Evolutionary conservation across 1,284 basidiomycete species (phyloP), one percentile per base, ranked within the genome.

Genomic region (Pseudozyma sp.): DNA sequence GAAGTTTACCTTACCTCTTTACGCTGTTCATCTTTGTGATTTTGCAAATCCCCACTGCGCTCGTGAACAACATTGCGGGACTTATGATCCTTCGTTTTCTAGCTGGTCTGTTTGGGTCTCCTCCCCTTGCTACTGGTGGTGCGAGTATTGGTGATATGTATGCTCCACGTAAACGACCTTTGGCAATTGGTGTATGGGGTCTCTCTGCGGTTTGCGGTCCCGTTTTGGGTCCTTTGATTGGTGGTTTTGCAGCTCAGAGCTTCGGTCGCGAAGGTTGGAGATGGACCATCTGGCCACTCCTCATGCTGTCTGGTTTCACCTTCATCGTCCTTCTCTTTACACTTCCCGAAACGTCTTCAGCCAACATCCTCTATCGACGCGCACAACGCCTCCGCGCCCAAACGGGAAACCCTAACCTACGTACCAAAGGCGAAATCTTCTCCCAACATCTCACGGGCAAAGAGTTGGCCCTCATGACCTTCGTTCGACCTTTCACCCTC

Each of bases 211-310:
- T 70, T 4, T 67, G 60, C 19, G 78, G 79, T 12, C 79, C 79
- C 6, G 69, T 68, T 3, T 51, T 81, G 3, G 79, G 78, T 7
- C 79, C 79, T 1, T 18, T 81, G 38, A 76, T 81, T 36, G 79
- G 79, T 13, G 78, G 78, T 3, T 80, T 72, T 39, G 76, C 79
- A 0, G 50, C 69, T 1, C 63, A 78, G 42, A 55, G 55, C 38
- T 75, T 59, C 36, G 70, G 61, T 13, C 52, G 19, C 1, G 48
- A 69, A 21, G 71, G 70, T 4, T 81, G 76, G 70, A 59, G 77
- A 10, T 82, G 80, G 79, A 80, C 84, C 10, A 83, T 86, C 57
- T 86, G 83, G 82, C 77, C 81, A 10, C 77, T 86, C 64, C 70
- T 85, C 18, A 83, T 81, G 76, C 67, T 85, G 5, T 80, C 76